A percentile compares a stretch with the other conserved stretches of the same genome.
Evolutionary conservation across 129 eudicot genomes (phyloP).

Genomic region (Rutidosis leptorrhynchoides): DNA sequence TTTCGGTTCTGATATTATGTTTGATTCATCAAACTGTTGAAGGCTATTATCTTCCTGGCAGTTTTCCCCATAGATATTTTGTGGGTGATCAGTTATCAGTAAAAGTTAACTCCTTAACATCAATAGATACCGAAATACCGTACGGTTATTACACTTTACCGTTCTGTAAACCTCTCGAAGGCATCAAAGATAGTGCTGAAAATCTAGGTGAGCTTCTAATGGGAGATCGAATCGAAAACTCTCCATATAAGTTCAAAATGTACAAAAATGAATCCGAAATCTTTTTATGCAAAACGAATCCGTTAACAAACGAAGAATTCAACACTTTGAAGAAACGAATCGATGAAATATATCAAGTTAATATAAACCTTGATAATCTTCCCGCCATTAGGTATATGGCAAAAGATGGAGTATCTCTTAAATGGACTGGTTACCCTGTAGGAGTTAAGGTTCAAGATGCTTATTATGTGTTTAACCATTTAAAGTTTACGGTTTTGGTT

Average conservation of each 20-base stretch:
- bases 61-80: conserved; percentile 28
- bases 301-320: conserved; percentile 17
- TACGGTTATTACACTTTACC: conserved; percentile 35
- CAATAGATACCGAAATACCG: conserved; percentile 38
- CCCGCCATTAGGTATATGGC: conserved; percentile 32
- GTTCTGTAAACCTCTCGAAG: conserved; percentile 33
- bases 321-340: conserved; percentile 26
- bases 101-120: conserved; percentile 38
- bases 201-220: conserved; percentile 42
- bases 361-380: conserved; percentile 34
- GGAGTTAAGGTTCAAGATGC: conserved; percentile 28
- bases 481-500: conserved; percentile 32
- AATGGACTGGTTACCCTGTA: conserved; percentile 36
- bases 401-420: conserved; percentile 27
- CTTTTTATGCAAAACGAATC: conserved; percentile 26
- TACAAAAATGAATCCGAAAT: conserved; percentile 29
- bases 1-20: conserved; percentile 12
- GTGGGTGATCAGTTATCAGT: conserved; percentile 32
- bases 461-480: conserved; percentile 34
- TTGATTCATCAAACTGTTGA: conserved; percentile 24
- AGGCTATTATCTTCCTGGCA: conserved; percentile 38
- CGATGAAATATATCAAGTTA: conserved; percentile 40
- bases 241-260: conserved; percentile 34
- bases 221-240: conserved; percentile 41
- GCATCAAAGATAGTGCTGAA: conserved; percentile 39